These are phyloP conservation scores for Neurospora sp. DNA, from an alignment of 2,329 filamentous ascomycete species.

Conservation along the genomic window DNA sequence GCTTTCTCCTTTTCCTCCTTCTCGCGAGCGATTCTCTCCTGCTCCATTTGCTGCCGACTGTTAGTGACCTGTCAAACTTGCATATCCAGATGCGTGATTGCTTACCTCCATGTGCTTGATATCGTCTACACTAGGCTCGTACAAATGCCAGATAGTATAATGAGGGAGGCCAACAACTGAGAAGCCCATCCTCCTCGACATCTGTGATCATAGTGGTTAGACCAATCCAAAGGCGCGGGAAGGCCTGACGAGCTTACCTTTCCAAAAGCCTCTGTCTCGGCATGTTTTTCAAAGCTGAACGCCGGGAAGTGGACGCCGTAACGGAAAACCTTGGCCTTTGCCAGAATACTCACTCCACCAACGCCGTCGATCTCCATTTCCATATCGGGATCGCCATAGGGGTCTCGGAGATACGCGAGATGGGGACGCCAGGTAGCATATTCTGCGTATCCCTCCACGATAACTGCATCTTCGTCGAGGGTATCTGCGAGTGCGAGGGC, in stretches of 20 bases:
- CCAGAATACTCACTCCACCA: conserved; percentile 91
- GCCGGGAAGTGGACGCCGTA: conserved; percentile 95
- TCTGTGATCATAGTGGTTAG: conserved; percentile 41
- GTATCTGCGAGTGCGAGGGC: conserved; percentile 88
- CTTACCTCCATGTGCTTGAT: conserved; percentile 86
- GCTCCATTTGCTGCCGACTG: conserved; percentile 70
- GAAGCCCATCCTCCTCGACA: conserved; percentile 93
- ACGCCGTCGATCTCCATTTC: conserved; percentile 99
- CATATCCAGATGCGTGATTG: not conserved
- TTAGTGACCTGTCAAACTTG: conserved; percentile 7
- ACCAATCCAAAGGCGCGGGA: not conserved
- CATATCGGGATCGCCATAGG: conserved; percentile 96
- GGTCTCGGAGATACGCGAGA: conserved; percentile 90
- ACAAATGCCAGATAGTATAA: conserved; percentile 99
- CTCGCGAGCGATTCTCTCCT: conserved; percentile 70
- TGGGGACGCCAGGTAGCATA: conserved; percentile 98
- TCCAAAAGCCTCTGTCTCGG: conserved; percentile 95
- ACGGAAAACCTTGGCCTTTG: conserved; percentile 91
- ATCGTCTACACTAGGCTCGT: conserved; percentile 97
- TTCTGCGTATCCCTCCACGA: conserved; percentile 97
- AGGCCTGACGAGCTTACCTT: conserved; percentile 53
- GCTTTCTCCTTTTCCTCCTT: conserved; percentile 66
- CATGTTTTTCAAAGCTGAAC: conserved; percentile 97
- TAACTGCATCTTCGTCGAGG: conserved; percentile 93
- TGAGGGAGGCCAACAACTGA: conserved; percentile 93